Evolutionary conservation across 2,329 filamentous ascomycete species (phyloP).

Genomic region (Simplicillium aogashimaense): DNA sequence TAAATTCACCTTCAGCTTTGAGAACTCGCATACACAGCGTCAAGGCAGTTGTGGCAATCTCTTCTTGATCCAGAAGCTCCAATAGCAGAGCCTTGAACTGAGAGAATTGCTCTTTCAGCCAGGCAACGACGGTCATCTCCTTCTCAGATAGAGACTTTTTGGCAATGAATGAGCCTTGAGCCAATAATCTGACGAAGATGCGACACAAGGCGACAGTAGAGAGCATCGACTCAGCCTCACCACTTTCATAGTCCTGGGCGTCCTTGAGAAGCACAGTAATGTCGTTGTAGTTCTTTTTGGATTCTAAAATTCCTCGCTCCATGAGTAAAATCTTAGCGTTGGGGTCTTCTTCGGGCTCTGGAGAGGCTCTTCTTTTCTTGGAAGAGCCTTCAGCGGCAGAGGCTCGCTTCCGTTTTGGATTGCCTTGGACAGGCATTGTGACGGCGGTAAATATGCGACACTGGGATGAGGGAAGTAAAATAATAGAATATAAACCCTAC

Average conservation of each 20-base stretch:
- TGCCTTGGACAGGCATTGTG: constrained; percentile 19
- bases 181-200: constrained; percentile 74
- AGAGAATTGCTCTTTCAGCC: constrained; percentile 66
- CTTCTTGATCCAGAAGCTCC: constrained; percentile 49
- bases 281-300: constrained; percentile 86
- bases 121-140: constrained; percentile 63
- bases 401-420: constrained; percentile 43
- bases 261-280: constrained; percentile 61
- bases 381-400: constrained; percentile 31
- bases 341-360: constrained; percentile 30
- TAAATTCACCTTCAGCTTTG: constrained; percentile 63
- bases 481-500: not conserved
- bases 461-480: not conserved
- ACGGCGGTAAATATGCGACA: not conserved
- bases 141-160: constrained; percentile 59
- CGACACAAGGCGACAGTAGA: constrained; percentile 76
- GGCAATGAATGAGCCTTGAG: constrained; percentile 59
- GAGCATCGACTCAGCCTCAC: constrained; percentile 46
- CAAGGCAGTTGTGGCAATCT: constrained; percentile 60
- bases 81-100: constrained; percentile 60
- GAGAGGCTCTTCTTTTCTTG: constrained; percentile 32
- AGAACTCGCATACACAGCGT: constrained; percentile 75
- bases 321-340: constrained; percentile 62
- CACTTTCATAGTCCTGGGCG: constrained; percentile 35
- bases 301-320: constrained; percentile 74